These are phyloP conservation scores for Pinus taeda DNA, from an alignment of 75 land plant species.

Conservation along the genomic window DNA sequence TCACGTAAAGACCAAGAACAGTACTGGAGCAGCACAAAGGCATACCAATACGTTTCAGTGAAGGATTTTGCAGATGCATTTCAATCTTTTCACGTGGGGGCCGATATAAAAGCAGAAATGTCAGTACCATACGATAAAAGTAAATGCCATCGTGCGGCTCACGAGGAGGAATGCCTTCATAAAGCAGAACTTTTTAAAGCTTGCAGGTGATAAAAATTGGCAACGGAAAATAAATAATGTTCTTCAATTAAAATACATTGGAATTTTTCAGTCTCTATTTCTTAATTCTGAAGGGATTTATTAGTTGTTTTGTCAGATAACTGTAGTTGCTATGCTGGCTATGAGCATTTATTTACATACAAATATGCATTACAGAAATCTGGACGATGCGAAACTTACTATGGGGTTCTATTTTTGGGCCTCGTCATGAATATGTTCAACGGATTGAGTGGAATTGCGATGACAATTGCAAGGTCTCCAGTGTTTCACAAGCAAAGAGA, in stretches of 20 bases:
- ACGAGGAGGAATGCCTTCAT: slow-evolving; percentile 70
- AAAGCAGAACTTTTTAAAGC: too few relatives aligned
- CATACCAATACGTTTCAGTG: slow-evolving; percentile 58
- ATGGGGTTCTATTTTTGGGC: slow-evolving; percentile 48
- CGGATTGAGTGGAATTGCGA: slow-evolving; percentile 38
- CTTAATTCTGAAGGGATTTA: too few relatives aligned
- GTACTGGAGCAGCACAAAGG: slow-evolving; percentile 58
- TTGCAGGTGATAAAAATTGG: slow-evolving; percentile 19
- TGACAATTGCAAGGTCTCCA: slow-evolving; percentile 43
- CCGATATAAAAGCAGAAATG: slow-evolving; percentile 29
- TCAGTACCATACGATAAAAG: slow-evolving; percentile 59
- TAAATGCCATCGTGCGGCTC: slow-evolving; percentile 67
- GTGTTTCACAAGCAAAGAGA: slow-evolving; percentile 70
- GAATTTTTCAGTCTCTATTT: too few relatives aligned
- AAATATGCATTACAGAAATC: slow-evolving; percentile 24
- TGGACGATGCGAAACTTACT: slow-evolving; percentile 38
- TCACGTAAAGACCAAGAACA: slow-evolving; percentile 19
- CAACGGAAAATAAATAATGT: too few relatives aligned
- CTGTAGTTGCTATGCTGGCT: slow-evolving; percentile 25
- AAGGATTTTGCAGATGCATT: not conserved
- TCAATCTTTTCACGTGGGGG: slow-evolving; percentile 13
- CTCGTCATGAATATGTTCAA: slow-evolving; percentile 53
- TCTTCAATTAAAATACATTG: too few relatives aligned
- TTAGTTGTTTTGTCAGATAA: not conserved
- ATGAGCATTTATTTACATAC: slow-evolving; percentile 57